Percentiles rank a stretch among this genome's conserved stretches.
phyloP scores from a whole-genome alignment of 179 eudicot genomes.

The Silene coronaria region DNA sequence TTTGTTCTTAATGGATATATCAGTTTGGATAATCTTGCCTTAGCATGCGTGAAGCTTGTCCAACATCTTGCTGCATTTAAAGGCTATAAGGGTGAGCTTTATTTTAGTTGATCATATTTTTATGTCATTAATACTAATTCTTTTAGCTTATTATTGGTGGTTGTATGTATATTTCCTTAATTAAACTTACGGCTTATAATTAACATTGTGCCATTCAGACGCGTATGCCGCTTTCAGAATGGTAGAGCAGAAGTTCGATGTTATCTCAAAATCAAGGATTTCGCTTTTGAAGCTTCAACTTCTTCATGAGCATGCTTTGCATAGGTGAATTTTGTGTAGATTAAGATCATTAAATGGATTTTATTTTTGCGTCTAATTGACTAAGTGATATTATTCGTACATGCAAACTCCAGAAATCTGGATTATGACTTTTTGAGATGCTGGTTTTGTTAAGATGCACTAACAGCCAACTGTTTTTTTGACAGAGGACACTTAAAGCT shows the following conservation, averaged over 20 bases:
- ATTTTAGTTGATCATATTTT: constrained; percentile 5
- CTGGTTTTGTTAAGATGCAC: constrained; percentile 5
- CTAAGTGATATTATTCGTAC: neutral
- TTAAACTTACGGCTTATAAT: neutral
- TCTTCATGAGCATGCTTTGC: constrained; percentile 84
- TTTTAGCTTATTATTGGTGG: neutral
- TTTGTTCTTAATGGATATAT: constrained; percentile 9
- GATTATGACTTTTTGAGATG: constrained; percentile 3
- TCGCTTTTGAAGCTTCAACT: constrained; percentile 74
- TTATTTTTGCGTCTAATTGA: neutral
- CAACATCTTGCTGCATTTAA: constrained; percentile 79
- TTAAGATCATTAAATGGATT: neutral
- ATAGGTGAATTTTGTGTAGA: constrained; percentile 41
- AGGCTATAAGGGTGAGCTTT: constrained; percentile 75
- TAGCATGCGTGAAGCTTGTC: constrained; percentile 87
- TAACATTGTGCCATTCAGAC: constrained; percentile 41
- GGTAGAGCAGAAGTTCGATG: constrained; percentile 72
- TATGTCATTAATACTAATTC: neutral
- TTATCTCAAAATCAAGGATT: constrained; percentile 74
- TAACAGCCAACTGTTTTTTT: constrained; percentile 17
- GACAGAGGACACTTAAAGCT: constrained; percentile 73
- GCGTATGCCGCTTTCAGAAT: constrained; percentile 66
- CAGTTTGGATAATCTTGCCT: constrained; percentile 73
- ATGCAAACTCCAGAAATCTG: neutral
- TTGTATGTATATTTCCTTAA: constrained; percentile 2